Base-by-base conservation (phyloP, 2,329 filamentous ascomycete species). In the Venturia aucupariae region DNA sequence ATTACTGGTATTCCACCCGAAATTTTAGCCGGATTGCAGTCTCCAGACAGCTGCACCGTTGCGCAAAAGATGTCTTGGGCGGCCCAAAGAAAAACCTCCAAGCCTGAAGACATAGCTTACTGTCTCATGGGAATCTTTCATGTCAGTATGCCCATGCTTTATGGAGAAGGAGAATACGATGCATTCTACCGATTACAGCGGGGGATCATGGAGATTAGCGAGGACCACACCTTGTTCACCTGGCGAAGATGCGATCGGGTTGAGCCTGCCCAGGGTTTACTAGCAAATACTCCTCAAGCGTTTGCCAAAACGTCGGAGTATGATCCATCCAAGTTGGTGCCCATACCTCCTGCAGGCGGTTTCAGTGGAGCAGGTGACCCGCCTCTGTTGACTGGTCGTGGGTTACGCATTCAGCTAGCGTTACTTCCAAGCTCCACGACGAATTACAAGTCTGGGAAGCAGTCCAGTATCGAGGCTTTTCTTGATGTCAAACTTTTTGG, bases 31-130 rank as follows among this genome's bases (percentile, higher is more conserved):
- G 35, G 57, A 27, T 13, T 4, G 32, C 32, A 39, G 10, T 27
- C 48, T 19, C 48, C 7, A 7, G 57, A 60, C n/a, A 44, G 41
- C n/a, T 60, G 57, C 17, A 8, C 19, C 27, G 17, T 61, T 27
- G 62, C 62, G 22, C 27, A 46, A 60, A 44, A 51, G n/a, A 64
- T 64, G 44, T 64, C 62, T 7, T 64, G 62, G 62, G 62, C 51
- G 5, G 44, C 62, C 51, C 3, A n/a, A 7, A 27, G 62, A 60
- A 38, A 2, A 17, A 64, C 62, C 2, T 10, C 62, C 2, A 41
- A 38, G 15, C 32, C 30, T 4, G 62, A 64, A 60, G 62, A 64
- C 22, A 64, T 60, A 5, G 62, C 62, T 32, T 64, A 64, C 46
- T 35, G 46, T 11, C 27, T 64, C 13, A 59, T 64, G 62, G 62